Base-by-base conservation (phyloP, 208 protist species). In the Strigomonas culicis region DNA sequence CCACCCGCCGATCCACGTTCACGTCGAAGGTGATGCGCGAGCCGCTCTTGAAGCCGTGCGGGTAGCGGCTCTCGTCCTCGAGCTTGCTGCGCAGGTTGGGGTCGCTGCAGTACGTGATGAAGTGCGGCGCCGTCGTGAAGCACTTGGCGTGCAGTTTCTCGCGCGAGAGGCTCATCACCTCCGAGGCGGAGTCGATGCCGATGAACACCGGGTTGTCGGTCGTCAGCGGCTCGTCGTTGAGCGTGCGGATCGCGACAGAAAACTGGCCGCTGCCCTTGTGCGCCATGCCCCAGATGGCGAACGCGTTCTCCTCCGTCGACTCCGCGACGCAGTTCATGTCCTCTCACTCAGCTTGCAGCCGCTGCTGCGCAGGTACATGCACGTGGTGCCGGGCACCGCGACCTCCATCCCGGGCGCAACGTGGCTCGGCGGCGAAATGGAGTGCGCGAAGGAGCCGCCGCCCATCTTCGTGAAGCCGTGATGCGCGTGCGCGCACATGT, bases 391-490 rank as follows among this genome's bases (percentile, higher is more conserved):
- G 15, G 90, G 82, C 34, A 93, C 79, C 2, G 82, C 73, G 36
- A 96, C 78, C 55, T 83, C 71, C 86, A 89, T 93, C 10, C 86
- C 90, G 1, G 72, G 63, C 31, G 52, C 27, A 4, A 93, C 41
- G 32, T 46, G 66, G 8, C 44, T 63, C 11, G 86, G 85, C 4
- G 84, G 79, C 0, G 76, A 59, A n/a, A 53, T 82, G 30, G 75
- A 82, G 71, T 92, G 81, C 4, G 73, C 72, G 15, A 90, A 75
- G 24, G 79, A 68, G 22, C 70, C 59, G 27, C 76, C 69, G 36
- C 83, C 82, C 84, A 96, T 92, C 63, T 86, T 55, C 11, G 91
- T 93, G 68, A 96, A 96, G 30, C 80, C 75, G 79, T 96, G 91
- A 68, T 91, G 77, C 7, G 84, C 83, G 75, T 96, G 91, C 13